phyloP scores from a whole-genome alignment of 2,329 filamentous ascomycete species.

The Penicillium sp. region DNA sequence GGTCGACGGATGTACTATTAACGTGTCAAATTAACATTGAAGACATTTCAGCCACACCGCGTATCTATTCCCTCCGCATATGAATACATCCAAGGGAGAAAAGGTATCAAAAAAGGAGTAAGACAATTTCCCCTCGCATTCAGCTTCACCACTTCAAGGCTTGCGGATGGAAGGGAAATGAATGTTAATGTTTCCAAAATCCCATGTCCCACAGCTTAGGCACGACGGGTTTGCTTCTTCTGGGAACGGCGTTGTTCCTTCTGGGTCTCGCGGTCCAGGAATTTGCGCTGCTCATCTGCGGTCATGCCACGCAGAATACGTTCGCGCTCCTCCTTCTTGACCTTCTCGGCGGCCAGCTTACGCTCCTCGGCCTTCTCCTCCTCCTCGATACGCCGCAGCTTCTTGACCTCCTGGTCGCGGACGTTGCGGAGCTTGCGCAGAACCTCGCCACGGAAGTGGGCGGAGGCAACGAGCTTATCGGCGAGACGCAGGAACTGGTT shows the following conservation, averaged over 20 bases:
- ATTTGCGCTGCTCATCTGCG: constrained; percentile 82
- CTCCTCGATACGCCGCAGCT: constrained; percentile 74
- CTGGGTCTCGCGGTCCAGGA: constrained; percentile 72
- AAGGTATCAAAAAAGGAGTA: constrained; percentile 23
- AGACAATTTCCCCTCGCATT: constrained; percentile 12
- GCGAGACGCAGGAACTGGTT: constrained; percentile 77
- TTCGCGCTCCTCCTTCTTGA: constrained; percentile 87
- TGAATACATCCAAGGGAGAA: constrained; percentile 20
- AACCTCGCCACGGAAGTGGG: constrained; percentile 87
- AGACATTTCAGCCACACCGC: not conserved
- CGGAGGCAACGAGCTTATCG: constrained; percentile 69
- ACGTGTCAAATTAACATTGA: not conserved
- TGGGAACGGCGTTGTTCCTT: constrained; percentile 61
- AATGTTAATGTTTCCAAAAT: not conserved
- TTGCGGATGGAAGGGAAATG: not conserved
- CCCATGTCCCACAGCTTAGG: constrained; percentile 23
- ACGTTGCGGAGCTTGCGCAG: constrained; percentile 73
- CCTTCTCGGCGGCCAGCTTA: constrained; percentile 49
- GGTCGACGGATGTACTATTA: not conserved
- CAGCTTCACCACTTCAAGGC: constrained; percentile 5
- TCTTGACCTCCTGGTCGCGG: constrained; percentile 74
- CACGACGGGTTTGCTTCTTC: constrained; percentile 59
- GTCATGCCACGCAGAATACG: constrained; percentile 70
- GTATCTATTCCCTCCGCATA: constrained; percentile 10
- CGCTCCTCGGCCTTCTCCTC: constrained; percentile 63